Percentiles rank a stretch among this genome's conserved stretches.
These are phyloP conservation scores for Cladosporium colombiae DNA, from an alignment of 2,329 filamentous ascomycete species.

Conservation along the genomic window DNA sequence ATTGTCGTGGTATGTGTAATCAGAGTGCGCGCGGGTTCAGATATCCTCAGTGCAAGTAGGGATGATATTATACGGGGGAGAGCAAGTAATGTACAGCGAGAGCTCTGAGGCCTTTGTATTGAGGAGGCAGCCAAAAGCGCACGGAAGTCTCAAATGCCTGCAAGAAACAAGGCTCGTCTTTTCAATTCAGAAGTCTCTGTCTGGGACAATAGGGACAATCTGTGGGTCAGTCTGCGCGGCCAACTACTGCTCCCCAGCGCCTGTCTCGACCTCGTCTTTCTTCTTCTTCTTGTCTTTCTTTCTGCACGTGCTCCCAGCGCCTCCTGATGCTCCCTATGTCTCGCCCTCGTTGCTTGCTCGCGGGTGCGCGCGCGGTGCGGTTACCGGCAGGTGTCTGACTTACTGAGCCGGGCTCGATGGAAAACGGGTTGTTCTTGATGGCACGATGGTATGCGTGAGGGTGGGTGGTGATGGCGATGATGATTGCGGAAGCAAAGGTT, in stretches of 20 bases:
- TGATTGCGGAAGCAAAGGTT: neutral
- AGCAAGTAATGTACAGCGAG: slow-evolving; percentile 21
- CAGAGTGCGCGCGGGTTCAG: slow-evolving; percentile 14
- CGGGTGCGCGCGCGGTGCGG: slow-evolving; percentile 6
- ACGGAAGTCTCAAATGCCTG: slow-evolving; percentile 21
- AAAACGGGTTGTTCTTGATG: neutral
- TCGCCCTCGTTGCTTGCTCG: slow-evolving; percentile 16
- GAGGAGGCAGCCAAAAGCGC: slow-evolving; percentile 20
- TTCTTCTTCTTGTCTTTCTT: slow-evolving; percentile 11
- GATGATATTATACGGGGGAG: slow-evolving; percentile 19
- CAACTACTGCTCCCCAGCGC: slow-evolving; percentile 7
- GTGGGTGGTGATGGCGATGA: neutral
- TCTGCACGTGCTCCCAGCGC: slow-evolving; percentile 15
- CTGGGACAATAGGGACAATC: slow-evolving; percentile 21
- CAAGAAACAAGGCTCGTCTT: slow-evolving; percentile 20
- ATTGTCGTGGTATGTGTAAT: slow-evolving; percentile 8
- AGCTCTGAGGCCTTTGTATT: slow-evolving; percentile 20
- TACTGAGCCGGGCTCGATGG: neutral
- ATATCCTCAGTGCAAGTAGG: slow-evolving; percentile 20
- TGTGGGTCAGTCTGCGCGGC: slow-evolving; percentile 20
- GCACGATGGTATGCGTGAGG: neutral
- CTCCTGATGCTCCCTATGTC: slow-evolving; percentile 13
- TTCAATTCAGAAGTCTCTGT: slow-evolving; percentile 23
- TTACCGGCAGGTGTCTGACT: neutral
- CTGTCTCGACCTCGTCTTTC: slow-evolving; percentile 4